Conservation (phyloP, 1,284 basidiomycete genomes). For the Ustilago shanxiensis region DNA sequence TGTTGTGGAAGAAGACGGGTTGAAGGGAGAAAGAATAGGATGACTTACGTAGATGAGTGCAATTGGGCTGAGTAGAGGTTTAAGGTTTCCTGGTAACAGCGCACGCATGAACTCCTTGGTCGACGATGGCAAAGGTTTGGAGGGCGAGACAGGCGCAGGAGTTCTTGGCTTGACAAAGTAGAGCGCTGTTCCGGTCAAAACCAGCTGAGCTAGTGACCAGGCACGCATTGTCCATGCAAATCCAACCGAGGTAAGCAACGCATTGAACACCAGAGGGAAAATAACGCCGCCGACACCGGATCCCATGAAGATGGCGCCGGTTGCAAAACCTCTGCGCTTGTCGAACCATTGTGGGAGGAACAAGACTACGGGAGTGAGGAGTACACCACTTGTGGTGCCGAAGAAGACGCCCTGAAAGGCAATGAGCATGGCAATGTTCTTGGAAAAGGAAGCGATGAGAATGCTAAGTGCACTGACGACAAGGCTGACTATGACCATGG, state of each 20-base stretch:
- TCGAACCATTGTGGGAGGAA: conserved; percentile 59
- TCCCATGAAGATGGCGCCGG: conserved; percentile 51
- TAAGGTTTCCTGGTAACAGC: conserved; percentile 18
- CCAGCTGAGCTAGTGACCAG: conserved; percentile 31
- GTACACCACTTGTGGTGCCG: conserved; percentile 39
- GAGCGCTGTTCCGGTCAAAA: conserved; percentile 38
- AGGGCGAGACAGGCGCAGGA: neutral
- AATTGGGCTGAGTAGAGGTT: conserved; percentile 11
- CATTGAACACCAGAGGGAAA: conserved; percentile 46
- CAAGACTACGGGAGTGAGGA: conserved; percentile 52
- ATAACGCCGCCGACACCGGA: conserved; percentile 51
- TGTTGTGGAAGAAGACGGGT: neutral
- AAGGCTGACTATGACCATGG: conserved; percentile 26
- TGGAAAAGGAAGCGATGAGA: conserved; percentile 44
- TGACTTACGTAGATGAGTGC: conserved; percentile 25
- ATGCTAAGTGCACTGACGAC: conserved; percentile 31
- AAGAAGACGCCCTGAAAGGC: conserved; percentile 53
- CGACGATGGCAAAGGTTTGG: conserved; percentile 9
- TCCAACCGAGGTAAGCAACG: conserved; percentile 39
- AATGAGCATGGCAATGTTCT: conserved; percentile 35
- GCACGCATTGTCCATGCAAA: conserved; percentile 57
- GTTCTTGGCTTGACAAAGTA: conserved; percentile 33
- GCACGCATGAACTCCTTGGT: conserved; percentile 4
- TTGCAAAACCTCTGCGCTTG: conserved; percentile 46
- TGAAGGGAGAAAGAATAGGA: no score